Base-by-base conservation (phyloP, 495 filamentous ascomycete species). In the Aspergillus cavernicola region DNA sequence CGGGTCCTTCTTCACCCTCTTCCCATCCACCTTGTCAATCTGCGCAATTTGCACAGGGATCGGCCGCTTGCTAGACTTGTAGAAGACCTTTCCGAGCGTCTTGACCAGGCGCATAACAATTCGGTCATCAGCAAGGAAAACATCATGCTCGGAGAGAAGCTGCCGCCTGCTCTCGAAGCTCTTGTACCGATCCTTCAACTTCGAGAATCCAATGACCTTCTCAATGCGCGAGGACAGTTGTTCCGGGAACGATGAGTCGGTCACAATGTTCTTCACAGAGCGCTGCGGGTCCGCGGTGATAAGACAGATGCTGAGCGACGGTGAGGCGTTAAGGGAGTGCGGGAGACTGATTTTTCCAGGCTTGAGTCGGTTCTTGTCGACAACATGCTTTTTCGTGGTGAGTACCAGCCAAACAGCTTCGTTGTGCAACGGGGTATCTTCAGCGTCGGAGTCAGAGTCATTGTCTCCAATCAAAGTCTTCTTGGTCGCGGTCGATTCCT, bases 271-370 rank as follows among this genome's bases (percentile, higher is more conserved):
- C 77, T 97, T 97, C 75, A 91, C 92, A 16, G 77, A 72, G 45
- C 92, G 85, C 76, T 96, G 90, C 11, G 93, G 93, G 64, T 96
- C 87, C 57, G 82, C 82, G 53, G 85, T 85, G 58, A 95, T 91
- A 45, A 96, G 75, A 68, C 92, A 96, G 61, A 95, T 84, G 49
- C 79, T 88, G 46, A 82, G 75, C 35, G 72, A 80, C 24, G 78
- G 69, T 44, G 80, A 73, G 40, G 70, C 66, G 71, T 87, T 85
- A 29, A 93, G 79, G 4, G 88, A 75, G 66, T 93, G 82, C 11
- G 90, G 88, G 42, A 80, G 62, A 50, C 40, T 61, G 61, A 87
- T 80, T 61, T 85, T 86, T 39, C 76, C 75, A 23, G 93, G 92
- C 74, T 95, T 95, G 47, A 97, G 77, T 36, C 80, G 80, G 66